These are phyloP conservation scores for Scedosporium apiospermum DNA, from an alignment of 2,329 filamentous ascomycete species.

Conservation along the genomic window DNA sequence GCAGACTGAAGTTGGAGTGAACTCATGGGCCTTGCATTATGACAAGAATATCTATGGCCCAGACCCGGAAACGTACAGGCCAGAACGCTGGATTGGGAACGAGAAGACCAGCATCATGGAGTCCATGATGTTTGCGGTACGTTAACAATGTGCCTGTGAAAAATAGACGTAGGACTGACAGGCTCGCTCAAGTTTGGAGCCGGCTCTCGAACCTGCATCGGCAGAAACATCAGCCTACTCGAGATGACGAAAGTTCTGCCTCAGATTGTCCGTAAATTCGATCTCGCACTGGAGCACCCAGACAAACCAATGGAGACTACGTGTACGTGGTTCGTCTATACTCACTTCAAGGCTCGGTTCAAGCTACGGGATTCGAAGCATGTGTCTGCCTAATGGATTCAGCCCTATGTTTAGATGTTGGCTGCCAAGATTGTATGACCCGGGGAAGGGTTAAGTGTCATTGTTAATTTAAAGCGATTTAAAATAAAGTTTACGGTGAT, in stretches of 20 bases:
- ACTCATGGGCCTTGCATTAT: slow-evolving; percentile 29
- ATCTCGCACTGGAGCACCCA: no score
- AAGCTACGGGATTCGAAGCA: no score
- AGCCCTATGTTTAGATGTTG: no score
- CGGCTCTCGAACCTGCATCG: slow-evolving; percentile 41
- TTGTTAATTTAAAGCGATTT: no score
- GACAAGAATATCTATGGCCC: slow-evolving; percentile 27
- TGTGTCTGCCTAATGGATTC: no score
- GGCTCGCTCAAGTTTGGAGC: slow-evolving; percentile 34
- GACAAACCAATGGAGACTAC: no score
- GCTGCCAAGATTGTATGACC: no score
- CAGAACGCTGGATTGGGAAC: slow-evolving; percentile 21
- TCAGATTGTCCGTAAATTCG: slow-evolving; percentile 11
- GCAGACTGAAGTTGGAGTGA: slow-evolving; percentile 27
- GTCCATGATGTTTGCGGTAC: slow-evolving; percentile 6
- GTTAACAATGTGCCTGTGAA: neutral
- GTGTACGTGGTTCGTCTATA: no score
- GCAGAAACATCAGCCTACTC: slow-evolving; percentile 13
- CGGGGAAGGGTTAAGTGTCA: no score
- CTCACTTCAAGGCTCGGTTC: no score
- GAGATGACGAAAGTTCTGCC: slow-evolving; percentile 12
- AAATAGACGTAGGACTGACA: no score
- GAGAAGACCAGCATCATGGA: slow-evolving; percentile 11
- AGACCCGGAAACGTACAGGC: slow-evolving; percentile 27
- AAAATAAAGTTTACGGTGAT: no score